Evolutionary conservation across 331 rosid species (phyloP).

Genomic region (Cydonia oblonga): DNA sequence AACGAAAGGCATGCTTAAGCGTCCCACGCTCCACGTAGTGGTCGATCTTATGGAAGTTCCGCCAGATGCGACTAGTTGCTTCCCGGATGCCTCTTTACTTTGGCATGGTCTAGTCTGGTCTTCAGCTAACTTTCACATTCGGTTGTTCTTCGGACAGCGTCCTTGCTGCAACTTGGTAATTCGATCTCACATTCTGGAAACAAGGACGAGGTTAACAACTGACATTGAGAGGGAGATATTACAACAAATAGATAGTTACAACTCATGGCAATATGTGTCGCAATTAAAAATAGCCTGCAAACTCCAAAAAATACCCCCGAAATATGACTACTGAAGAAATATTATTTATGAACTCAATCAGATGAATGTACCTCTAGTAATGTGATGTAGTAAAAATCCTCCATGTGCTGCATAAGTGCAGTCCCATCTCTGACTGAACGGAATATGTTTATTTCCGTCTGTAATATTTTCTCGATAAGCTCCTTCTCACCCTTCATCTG

Average conservation of each 20-base stretch:
- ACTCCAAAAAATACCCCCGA: background rate
- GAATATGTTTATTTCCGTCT: slow-evolving; percentile 87
- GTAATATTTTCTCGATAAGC: slow-evolving; percentile 68
- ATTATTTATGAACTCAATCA: background rate
- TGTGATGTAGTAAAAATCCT: slow-evolving; percentile 87
- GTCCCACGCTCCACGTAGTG: background rate
- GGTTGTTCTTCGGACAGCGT: slow-evolving; percentile 22
- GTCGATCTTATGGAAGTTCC: background rate
- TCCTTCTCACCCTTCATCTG: slow-evolving; percentile 98
- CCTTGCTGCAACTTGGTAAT: slow-evolving; percentile 47
- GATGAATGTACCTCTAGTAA: slow-evolving; percentile 59
- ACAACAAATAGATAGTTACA: background rate
- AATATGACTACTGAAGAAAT: background rate
- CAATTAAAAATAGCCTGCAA: background rate
- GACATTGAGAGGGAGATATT: background rate
- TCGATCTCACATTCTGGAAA: slow-evolving; percentile 60
- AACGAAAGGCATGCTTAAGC: background rate
- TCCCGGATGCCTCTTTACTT: background rate
- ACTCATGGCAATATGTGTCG: background rate
- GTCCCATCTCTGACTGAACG: slow-evolving; percentile 92
- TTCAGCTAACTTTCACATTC: slow-evolving; percentile 18
- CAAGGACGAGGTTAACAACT: background rate
- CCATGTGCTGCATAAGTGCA: slow-evolving; percentile 98
- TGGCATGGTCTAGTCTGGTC: background rate
- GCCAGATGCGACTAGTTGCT: background rate